A percentile compares a stretch with the other conserved stretches of the same genome.
phyloP scores from a whole-genome alignment of 1,139 yeast species.

The Pichia sp. region DNA sequence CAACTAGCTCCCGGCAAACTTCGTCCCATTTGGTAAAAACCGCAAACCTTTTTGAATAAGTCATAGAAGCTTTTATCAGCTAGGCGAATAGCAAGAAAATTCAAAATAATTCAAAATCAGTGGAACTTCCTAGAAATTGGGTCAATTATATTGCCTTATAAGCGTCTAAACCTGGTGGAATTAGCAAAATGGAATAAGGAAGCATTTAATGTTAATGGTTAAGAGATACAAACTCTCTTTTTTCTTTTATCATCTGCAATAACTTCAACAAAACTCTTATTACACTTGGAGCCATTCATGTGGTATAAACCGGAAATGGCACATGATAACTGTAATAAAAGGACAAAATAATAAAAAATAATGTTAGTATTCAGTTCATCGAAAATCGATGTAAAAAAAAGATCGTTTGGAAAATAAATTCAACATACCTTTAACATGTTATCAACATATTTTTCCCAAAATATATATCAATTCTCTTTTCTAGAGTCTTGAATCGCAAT shows the following conservation, averaged over 20 bases:
- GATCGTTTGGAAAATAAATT: too few species aligned
- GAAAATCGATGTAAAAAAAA: too few species aligned
- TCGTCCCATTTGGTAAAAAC: slow-evolving; percentile 73
- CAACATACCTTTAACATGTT: too few species aligned
- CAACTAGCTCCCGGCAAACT: slow-evolving; percentile 61
- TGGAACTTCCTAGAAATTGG: slow-evolving; percentile 10
- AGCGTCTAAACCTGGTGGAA: slow-evolving; percentile 66
- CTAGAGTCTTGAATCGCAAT: too few species aligned
- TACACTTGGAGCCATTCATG: slow-evolving; percentile 25
- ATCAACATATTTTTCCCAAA: too few species aligned
- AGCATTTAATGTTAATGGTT: slow-evolving; percentile 8
- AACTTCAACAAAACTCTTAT: slow-evolving; percentile 65
- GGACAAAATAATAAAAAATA: too few species aligned
- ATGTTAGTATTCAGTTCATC: too few species aligned
- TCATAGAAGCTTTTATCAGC: slow-evolving; percentile 75
- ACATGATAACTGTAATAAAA: slow-evolving; percentile 39
- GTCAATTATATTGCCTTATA: slow-evolving; percentile 45
- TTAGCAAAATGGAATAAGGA: slow-evolving; percentile 65
- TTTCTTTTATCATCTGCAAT: slow-evolving; percentile 79
- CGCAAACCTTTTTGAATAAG: slow-evolving; percentile 63
- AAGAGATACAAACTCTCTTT: slow-evolving; percentile 42
- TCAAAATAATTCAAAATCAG: slow-evolving; percentile 51
- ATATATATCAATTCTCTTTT: too few species aligned
- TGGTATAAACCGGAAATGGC: slow-evolving; percentile 12
- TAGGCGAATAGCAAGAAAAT: slow-evolving; percentile 72